Conservation (phyloP, 495 filamentous ascomycete species). For the Talaromyces trachyspermus region DNA sequence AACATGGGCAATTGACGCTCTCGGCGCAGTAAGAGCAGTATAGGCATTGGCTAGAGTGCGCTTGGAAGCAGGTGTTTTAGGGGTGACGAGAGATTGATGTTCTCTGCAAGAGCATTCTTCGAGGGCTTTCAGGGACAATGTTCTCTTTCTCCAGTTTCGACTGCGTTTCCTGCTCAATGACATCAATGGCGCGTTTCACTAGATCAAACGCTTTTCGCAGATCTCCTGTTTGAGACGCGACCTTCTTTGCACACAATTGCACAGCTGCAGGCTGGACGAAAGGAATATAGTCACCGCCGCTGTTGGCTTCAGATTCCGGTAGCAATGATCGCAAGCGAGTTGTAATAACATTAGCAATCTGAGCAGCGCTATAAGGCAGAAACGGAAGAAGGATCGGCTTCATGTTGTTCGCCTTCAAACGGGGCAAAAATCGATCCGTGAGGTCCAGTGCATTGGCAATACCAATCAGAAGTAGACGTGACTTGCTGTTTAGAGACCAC, state of each 20-base stretch:
- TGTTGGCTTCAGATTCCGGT: slow-evolving; percentile 31
- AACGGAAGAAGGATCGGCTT: slow-evolving; percentile 88
- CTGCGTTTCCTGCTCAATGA: slow-evolving; percentile 75
- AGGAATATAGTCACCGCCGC: slow-evolving; percentile 54
- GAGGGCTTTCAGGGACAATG: slow-evolving; percentile 34
- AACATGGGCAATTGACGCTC: slow-evolving; percentile 82
- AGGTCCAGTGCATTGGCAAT: slow-evolving; percentile 96
- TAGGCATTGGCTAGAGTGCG: slow-evolving; percentile 46
- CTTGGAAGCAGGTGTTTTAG: slow-evolving; percentile 18
- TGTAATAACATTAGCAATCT: slow-evolving; percentile 80
- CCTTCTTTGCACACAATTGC: slow-evolving; percentile 87
- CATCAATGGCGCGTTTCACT: slow-evolving; percentile 79
- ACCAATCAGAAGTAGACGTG: slow-evolving; percentile 74
- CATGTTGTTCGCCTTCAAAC: slow-evolving; percentile 83
- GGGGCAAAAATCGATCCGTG: slow-evolving; percentile 89
- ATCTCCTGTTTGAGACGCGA: slow-evolving; percentile 88
- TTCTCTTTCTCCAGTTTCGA: slow-evolving; percentile 34
- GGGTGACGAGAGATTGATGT: slow-evolving; percentile 62
- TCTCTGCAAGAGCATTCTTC: slow-evolving; percentile 56
- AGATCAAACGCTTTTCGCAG: slow-evolving; percentile 94
- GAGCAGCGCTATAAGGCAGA: slow-evolving; percentile 81
- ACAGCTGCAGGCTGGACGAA: slow-evolving; percentile 92
- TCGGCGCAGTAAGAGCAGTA: slow-evolving; percentile 67
- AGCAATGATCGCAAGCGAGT: slow-evolving; percentile 72
- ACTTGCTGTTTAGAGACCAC: slow-evolving; percentile 75